Conservation (phyloP, 345 rosid genomes). For the Lenwebbia sp. region DNA sequence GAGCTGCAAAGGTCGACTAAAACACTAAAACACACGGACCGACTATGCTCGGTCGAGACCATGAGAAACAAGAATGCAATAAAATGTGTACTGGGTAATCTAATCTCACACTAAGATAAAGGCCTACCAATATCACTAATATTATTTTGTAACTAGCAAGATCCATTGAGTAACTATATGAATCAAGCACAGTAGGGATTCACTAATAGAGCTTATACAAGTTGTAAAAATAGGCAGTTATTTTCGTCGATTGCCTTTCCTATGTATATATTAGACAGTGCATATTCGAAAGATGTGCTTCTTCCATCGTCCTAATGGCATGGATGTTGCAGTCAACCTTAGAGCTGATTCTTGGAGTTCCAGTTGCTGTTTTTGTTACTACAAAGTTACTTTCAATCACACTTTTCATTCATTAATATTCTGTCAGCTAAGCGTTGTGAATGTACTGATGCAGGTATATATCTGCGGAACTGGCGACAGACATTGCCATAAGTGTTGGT, state of each 20-base stretch:
- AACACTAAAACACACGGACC: not conserved
- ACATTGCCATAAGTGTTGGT: constrained; percentile 53
- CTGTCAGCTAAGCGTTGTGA: constrained; percentile 2
- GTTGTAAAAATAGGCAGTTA: not conserved
- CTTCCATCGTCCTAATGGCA: not conserved
- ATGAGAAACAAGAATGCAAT: not conserved
- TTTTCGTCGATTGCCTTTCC: not conserved
- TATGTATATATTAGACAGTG: not conserved
- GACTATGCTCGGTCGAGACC: not conserved
- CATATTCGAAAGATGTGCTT: not conserved
- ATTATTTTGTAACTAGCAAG: not conserved
- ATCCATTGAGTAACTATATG: not conserved
- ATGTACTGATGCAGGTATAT: constrained; percentile 43
- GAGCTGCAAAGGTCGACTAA: not conserved
- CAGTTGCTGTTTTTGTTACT: not conserved
- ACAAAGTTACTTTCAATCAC: not conserved
- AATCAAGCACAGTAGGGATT: not conserved
- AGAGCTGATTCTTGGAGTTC: not conserved
- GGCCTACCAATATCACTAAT: not conserved
- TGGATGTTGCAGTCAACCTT: not conserved
- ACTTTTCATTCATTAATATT: not conserved
- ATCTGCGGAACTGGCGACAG: constrained; percentile 63
- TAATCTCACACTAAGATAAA: not conserved
- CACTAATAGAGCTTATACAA: not conserved
- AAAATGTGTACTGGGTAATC: not conserved